Conservation (phyloP, 2,329 filamentous ascomycete genomes). For the Fusarium drepaniforme region DNA sequence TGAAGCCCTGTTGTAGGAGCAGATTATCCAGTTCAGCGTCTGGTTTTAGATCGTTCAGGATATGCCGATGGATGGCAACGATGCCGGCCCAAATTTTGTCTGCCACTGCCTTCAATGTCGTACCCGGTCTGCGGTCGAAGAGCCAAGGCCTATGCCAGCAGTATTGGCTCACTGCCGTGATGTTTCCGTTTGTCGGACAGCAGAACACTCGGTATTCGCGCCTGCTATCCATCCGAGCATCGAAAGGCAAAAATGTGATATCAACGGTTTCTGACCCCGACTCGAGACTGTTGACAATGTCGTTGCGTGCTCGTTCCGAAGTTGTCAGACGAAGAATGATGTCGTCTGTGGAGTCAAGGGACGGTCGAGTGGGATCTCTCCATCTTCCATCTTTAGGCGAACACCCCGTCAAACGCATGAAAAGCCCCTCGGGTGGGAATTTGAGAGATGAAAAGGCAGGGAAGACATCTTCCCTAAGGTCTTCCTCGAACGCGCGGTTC, state of each 20-base stretch:
- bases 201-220: slow-evolving; percentile 60
- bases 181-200: slow-evolving; percentile 45
- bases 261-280: slow-evolving; percentile 35
- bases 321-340: slow-evolving; percentile 54
- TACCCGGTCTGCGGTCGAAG: slow-evolving; percentile 27
- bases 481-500: slow-evolving; percentile 13
- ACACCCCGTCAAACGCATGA: slow-evolving; percentile 56
- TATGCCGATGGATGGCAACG: slow-evolving; percentile 9
- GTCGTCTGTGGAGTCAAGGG: slow-evolving; percentile 48
- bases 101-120: slow-evolving; percentile 29
- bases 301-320: slow-evolving; percentile 51
- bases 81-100: slow-evolving; percentile 21
- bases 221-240: slow-evolving; percentile 51
- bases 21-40: slow-evolving; percentile 41
- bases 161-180: slow-evolving; percentile 57
- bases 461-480: slow-evolving; percentile 42
- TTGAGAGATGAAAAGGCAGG: slow-evolving; percentile 39
- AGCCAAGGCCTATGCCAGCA: slow-evolving; percentile 53
- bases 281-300: slow-evolving; percentile 45
- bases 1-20: slow-evolving; percentile 54
- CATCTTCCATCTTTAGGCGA: slow-evolving; percentile 57
- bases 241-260: slow-evolving; percentile 56
- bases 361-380: slow-evolving; percentile 33
- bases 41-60: slow-evolving; percentile 6
- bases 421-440: slow-evolving; percentile 53